phyloP scores from a whole-genome alignment of 768 basidiomycete species.

The Boletus insuetus region DNA sequence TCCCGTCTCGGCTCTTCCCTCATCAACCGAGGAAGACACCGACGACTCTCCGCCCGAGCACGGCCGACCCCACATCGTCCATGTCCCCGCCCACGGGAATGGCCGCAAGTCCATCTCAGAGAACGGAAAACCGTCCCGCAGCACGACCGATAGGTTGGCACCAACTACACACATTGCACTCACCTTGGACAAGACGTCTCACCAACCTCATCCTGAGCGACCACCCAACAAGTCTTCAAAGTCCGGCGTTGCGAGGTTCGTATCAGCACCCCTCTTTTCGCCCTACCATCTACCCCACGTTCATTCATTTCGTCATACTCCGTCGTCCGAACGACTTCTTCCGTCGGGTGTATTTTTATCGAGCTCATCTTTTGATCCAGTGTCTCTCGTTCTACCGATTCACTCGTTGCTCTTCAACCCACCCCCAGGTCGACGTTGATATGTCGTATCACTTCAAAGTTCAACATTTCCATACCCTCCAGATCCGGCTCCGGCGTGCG shows the following conservation, averaged over 20 bases:
- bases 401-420: background rate
- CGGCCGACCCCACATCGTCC: slow-evolving; percentile 1
- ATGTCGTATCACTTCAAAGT: slow-evolving; percentile 31
- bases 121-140: background rate
- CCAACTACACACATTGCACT: background rate
- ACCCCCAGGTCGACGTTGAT: slow-evolving; percentile 19
- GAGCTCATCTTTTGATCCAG: slow-evolving; percentile 1
- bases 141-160: background rate
- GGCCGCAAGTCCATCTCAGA: background rate
- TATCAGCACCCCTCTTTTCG: background rate
- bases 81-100: slow-evolving; percentile 1
- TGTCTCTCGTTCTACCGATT: background rate
- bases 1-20: background rate
- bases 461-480: slow-evolving; percentile 22
- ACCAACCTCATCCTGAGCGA: background rate
- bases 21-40: slow-evolving; percentile 22
- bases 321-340: background rate
- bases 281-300: background rate
- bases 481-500: slow-evolving; percentile 8
- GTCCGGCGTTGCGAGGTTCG: slow-evolving; percentile 13
- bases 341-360: background rate
- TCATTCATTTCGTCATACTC: background rate
- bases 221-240: slow-evolving; percentile 3
- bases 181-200: background rate
- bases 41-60: slow-evolving; percentile 22